A percentile compares a stretch with the other conserved stretches of the same genome.
phyloP scores from a whole-genome alignment of 768 basidiomycete species.

The Boletus fagicola region DNA sequence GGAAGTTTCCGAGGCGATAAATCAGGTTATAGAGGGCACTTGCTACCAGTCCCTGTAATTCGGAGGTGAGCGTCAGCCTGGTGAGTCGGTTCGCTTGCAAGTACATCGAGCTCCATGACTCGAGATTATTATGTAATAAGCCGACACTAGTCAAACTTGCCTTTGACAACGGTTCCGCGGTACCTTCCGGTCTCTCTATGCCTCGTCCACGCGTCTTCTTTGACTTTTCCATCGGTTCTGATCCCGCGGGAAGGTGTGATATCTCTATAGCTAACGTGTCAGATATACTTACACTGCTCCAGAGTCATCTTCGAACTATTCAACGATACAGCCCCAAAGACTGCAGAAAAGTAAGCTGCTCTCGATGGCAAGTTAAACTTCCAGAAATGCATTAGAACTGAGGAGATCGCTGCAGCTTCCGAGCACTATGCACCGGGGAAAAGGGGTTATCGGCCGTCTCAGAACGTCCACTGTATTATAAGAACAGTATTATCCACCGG shows the following conservation, averaged over 20 bases:
- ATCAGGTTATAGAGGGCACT: not conserved
- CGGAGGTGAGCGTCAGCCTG: not conserved
- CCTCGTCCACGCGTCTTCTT: slow-evolving; percentile 64
- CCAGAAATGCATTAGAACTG: slow-evolving; percentile 6
- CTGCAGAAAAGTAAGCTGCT: slow-evolving; percentile 68
- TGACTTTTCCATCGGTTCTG: slow-evolving; percentile 54
- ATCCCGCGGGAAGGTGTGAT: slow-evolving; percentile 54
- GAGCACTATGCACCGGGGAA: slow-evolving; percentile 84
- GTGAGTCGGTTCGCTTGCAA: not conserved
- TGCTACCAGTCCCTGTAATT: not conserved
- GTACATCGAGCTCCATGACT: not conserved
- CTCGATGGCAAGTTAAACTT: not conserved
- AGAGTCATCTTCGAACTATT: slow-evolving; percentile 78
- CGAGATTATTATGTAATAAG: slow-evolving; percentile 15
- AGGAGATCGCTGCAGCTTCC: slow-evolving; percentile 53
- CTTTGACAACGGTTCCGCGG: no score
- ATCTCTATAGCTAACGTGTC: not conserved
- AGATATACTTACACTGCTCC: slow-evolving; percentile 12
- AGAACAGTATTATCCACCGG: slow-evolving; percentile 73
- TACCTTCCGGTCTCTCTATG: slow-evolving; percentile 34
- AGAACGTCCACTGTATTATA: slow-evolving; percentile 79
- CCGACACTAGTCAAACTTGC: not conserved
- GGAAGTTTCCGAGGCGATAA: not conserved
- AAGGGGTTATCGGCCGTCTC: slow-evolving; percentile 64
- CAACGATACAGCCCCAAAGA: slow-evolving; percentile 69